Conservation (phyloP, 2,329 filamentous ascomycete species). For the Aaosphaeria pasadenensis region DNA sequence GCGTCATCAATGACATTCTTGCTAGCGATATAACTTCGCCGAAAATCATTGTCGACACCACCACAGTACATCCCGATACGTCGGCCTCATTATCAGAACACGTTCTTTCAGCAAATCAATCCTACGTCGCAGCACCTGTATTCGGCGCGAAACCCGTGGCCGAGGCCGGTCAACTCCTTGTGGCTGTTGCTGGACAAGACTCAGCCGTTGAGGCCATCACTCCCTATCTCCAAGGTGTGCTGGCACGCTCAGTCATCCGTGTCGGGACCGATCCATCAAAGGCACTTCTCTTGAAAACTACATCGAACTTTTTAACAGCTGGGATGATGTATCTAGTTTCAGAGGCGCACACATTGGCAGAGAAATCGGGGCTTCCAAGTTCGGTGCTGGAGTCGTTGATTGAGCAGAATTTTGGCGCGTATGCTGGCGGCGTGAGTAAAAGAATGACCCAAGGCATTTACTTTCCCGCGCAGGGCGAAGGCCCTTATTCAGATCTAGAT, state of each 20-base stretch:
- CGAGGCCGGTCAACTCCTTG: conserved; percentile 45
- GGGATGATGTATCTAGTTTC: conserved; percentile 50
- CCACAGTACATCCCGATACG: conserved; percentile 50
- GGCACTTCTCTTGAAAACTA: conserved; percentile 49
- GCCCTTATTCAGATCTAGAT: conserved; percentile 49
- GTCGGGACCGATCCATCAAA: conserved; percentile 45
- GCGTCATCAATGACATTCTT: conserved; percentile 26
- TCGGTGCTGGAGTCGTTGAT: conserved; percentile 44
- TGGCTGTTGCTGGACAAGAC: conserved; percentile 44
- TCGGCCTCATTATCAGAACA: conserved; percentile 26
- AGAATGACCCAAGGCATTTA: conserved; percentile 26
- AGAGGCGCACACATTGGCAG: conserved; percentile 51
- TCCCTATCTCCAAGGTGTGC: conserved; percentile 43
- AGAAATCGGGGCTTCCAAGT: conserved; percentile 43
- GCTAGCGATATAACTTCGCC: conserved; percentile 14
- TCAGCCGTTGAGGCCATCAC: conserved; percentile 33
- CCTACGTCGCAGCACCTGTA: conserved; percentile 47
- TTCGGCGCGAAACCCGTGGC: conserved; percentile 54
- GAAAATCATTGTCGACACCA: conserved; percentile 51
- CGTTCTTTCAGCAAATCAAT: conserved; percentile 24
- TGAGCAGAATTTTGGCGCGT: conserved; percentile 26
- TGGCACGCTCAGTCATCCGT: conserved; percentile 40
- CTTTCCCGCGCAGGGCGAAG: conserved; percentile 19
- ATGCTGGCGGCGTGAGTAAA: conserved; percentile 22
- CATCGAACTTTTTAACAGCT: conserved; percentile 49